phyloP scores from a whole-genome alignment of 306 rosid species.

The Vicia faba region DNA sequence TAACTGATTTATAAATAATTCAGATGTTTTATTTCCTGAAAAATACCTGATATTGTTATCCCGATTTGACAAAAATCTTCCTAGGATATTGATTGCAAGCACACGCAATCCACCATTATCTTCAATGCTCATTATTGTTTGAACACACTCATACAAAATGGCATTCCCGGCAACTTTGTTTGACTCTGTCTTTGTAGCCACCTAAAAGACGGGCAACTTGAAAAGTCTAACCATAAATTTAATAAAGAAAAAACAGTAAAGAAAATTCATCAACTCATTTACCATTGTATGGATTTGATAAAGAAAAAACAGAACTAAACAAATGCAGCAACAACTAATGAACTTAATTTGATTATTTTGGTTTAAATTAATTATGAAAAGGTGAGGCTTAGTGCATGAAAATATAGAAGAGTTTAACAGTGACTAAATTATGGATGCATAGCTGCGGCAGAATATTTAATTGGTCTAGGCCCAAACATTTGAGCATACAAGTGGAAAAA shows the following conservation, averaged over 20 bases:
- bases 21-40: constrained; percentile 30
- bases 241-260: constrained; percentile 24
- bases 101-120: constrained; percentile 97
- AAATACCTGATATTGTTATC: constrained; percentile 95
- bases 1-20: constrained; percentile 18
- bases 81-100: constrained; percentile 93
- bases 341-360: constrained; percentile 8
- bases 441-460: background rate
- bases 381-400: background rate
- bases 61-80: constrained; percentile 95
- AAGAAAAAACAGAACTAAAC: constrained; percentile 17
- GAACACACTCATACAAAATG: constrained; percentile 91
- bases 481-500: background rate
- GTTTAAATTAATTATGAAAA: constrained; percentile 11
- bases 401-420: background rate
- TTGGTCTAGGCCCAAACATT: constrained; percentile 14
- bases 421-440: constrained; percentile 14
- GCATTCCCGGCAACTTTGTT: constrained; percentile 98
- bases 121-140: constrained; percentile 96
- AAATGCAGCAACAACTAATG: background rate
- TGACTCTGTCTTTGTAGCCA: constrained; percentile 96
- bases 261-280: constrained; percentile 19
- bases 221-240: constrained; percentile 30
- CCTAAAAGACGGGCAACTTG: constrained; percentile 53
- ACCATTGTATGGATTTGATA: constrained; percentile 20